Base-by-base conservation (phyloP, 371 early-diverging fungal genomes). In the Lichtheimia corymbifera region DNA sequence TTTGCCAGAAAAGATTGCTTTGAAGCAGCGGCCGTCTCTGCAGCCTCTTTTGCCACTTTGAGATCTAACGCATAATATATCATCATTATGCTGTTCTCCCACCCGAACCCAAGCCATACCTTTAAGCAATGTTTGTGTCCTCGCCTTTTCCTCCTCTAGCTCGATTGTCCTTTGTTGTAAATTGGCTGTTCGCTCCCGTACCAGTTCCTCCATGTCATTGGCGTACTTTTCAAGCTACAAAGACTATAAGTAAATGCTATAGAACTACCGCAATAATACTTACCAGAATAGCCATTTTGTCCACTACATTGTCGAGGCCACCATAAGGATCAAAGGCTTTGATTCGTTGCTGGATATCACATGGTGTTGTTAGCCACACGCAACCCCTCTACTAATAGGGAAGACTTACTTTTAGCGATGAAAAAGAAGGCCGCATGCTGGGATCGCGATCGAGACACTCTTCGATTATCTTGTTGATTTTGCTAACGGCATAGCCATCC, bases 171-270 rank as follows among this genome's bases (percentile, higher is more conserved):
- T 68, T 63, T 70, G 74, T 49, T 83, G 83, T 15, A 83, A 42
- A 49, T 83, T 79, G 3, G 64, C 66, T 1, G 83, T 83, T 18
- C 83, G 63, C 41, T 83, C 73, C 2, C 62, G 67, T 0, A 80
- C 83, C 11, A 83, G 60, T 1, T 71, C 73, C 47, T 83, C 83
- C 83, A 83, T 83, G 25, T 83, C 81, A 50, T 72, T 80, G 17
- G 74, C 79, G 51, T 83, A 83, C 61, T 79, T 77, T 54, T 83
- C 83, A 9, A 83, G 58, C 75, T 60, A 40, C 43, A 43, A 12
- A n/a, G 35, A 24, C 7, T 42, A 27, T 25, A 3, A 49, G 17
- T 5, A 14, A 30, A 20, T 53, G 13, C 35, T 6, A 42, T 13
- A 45, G 6, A 20, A 6, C 42, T 11, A 22, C 13, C 45, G 22